These are phyloP conservation scores for Hygrophila difformis DNA, from an alignment of 257 asterid genomes.

Conservation along the genomic window DNA sequence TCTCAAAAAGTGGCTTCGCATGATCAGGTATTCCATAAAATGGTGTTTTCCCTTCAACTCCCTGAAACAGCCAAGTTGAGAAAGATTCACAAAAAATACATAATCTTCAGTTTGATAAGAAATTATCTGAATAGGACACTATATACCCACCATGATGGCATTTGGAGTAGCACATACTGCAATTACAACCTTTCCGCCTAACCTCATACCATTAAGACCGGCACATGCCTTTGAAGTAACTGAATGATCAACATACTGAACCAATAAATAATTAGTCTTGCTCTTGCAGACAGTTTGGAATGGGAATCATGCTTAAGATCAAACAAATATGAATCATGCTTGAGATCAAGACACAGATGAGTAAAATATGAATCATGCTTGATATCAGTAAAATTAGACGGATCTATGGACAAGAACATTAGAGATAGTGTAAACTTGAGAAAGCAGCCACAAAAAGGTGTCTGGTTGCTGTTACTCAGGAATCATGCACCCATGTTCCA, in stretches of 20 bases:
- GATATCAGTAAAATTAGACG: constrained; percentile 1
- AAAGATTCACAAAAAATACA: constrained; percentile 9
- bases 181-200: constrained; percentile 79
- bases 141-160: constrained; percentile 32
- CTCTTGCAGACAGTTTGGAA: background rate
- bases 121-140: constrained; percentile 7
- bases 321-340: constrained; percentile 5
- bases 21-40: constrained; percentile 69
- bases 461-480: background rate
- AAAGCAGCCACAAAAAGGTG: constrained; percentile 1
- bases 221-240: constrained; percentile 91
- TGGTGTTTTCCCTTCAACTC: constrained; percentile 36
- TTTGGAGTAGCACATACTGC: constrained; percentile 70
- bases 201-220: constrained; percentile 84
- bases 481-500: constrained; percentile 1
- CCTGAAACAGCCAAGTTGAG: constrained; percentile 32
- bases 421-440: background rate
- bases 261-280: constrained; percentile 32
- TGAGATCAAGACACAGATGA: constrained; percentile 4
- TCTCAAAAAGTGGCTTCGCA: constrained; percentile 72
- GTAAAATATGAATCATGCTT: constrained; percentile 3
- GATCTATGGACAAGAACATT: background rate
- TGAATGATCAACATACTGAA: constrained; percentile 86
- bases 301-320: constrained; percentile 2
- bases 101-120: too few species aligned